Evolutionary conservation across 495 filamentous ascomycete species (phyloP), one percentile per base, ranked within the genome.

Genomic region (Trichocladium uniseriatum): DNA sequence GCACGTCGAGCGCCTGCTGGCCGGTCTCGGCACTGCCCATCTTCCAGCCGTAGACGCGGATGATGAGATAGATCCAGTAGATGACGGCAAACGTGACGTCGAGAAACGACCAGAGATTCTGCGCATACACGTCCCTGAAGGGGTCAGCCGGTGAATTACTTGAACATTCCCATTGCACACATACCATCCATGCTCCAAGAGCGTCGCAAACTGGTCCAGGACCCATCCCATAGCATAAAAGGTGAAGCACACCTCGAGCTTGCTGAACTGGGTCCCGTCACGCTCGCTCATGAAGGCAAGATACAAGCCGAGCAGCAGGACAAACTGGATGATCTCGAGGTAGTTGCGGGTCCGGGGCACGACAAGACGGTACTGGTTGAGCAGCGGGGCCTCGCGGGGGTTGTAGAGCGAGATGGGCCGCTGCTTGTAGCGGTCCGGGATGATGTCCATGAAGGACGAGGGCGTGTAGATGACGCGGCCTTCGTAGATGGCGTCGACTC

Each of bases 51-150:
- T 81, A 74, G 2, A 84, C 55, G 16, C 83, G 80, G 18, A 86
- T 54, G 35, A 70, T 43, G 9, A 85, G 60, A 58, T 86, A 88
- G 46, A 68, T 54, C 50, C 69, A 64, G 58, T 82, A 87, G 20
- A 86, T 79, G 39, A 65, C 18, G 19, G 75, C 70, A 58, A 87
- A 88, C 16, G 76, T 78, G 27, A 84, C 74, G 54, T 88, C 83
- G 13, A 88, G 73, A 61, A 88, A 88, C 0, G 83, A 83, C 83
- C 83, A 88, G 16, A 88, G 71, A 54, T 87, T 85, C 56, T 88
- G 81, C 5, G 82, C 84, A 57, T 86, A 85, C 6, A 87, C 84
- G 39, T 77, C 72, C 83, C 83, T 86, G 19, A 69, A 24, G 24
- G 6, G 28, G 53, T 34, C 21, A 49, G 52, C 46, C 38, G 8